Percentiles rank a stretch among this genome's conserved stretches.
phyloP scores from a whole-genome alignment of 331 rosid species.

The Quercus lobata region DNA sequence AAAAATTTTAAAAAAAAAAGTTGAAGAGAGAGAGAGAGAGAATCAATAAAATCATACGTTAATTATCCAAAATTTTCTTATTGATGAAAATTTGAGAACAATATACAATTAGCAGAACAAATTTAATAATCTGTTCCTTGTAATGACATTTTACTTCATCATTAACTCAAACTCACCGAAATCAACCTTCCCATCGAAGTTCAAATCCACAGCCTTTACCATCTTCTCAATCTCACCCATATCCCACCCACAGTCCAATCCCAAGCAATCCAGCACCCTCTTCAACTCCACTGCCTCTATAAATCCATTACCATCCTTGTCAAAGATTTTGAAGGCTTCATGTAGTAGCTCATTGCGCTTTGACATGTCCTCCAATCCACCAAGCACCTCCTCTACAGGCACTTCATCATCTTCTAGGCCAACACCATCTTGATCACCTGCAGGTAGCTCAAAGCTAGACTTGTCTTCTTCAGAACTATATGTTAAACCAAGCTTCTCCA shows the following conservation, averaged over 20 bases:
- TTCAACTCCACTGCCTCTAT: slow-evolving; percentile 87
- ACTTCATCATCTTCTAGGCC: slow-evolving; percentile 36
- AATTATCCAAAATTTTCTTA: too few species aligned
- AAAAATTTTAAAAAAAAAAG: too few species aligned
- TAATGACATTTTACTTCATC: slow-evolving; percentile 44
- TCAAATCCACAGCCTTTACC: slow-evolving; percentile 80
- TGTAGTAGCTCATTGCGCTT: slow-evolving; percentile 47
- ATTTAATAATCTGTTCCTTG: not conserved
- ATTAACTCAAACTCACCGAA: slow-evolving; percentile 74
- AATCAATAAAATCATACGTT: too few species aligned
- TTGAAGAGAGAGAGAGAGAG: too few species aligned
- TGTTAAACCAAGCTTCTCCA: slow-evolving; percentile 73
- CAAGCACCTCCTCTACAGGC: slow-evolving; percentile 60
- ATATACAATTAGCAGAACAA: slow-evolving; percentile 33
- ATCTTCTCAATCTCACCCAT: slow-evolving; percentile 69
- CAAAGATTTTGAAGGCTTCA: slow-evolving; percentile 85
- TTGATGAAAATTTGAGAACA: not conserved
- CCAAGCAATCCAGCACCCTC: slow-evolving; percentile 87
- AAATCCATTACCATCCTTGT: slow-evolving; percentile 83
- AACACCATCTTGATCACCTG: slow-evolving; percentile 9
- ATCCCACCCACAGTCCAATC: slow-evolving; percentile 80
- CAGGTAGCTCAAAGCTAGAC: slow-evolving; percentile 42
- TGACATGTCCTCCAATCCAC: slow-evolving; percentile 38
- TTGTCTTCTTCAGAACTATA: slow-evolving; percentile 30
- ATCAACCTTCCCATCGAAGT: slow-evolving; percentile 87